Percentiles rank a stretch among this genome's conserved stretches.
phyloP scores from a whole-genome alignment of 2,329 filamentous ascomycete species.

The Penicillium occitanis region DNA sequence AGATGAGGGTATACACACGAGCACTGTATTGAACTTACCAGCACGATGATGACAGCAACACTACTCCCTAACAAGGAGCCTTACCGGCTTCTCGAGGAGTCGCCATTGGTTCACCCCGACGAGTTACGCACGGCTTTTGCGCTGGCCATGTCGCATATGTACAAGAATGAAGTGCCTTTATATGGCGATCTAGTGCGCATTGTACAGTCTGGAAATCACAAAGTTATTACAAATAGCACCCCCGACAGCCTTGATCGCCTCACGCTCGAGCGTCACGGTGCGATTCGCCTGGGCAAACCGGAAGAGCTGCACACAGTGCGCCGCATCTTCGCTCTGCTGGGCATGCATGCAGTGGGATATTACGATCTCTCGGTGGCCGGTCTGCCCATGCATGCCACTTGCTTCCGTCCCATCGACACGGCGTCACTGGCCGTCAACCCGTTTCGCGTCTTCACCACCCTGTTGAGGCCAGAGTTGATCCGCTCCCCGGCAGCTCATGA shows the following conservation, averaged over 20 bases:
- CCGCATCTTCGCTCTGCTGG: slow-evolving; percentile 50
- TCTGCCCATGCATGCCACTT: slow-evolving; percentile 55
- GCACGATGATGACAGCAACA: neutral
- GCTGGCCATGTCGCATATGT: slow-evolving; percentile 38
- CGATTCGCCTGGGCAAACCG: slow-evolving; percentile 51
- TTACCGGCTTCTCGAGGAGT: neutral
- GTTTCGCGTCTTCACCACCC: slow-evolving; percentile 48
- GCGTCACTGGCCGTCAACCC: slow-evolving; percentile 44
- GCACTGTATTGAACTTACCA: neutral
- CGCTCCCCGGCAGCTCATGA: slow-evolving; percentile 20
- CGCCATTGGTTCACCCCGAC: slow-evolving; percentile 11
- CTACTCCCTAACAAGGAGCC: slow-evolving; percentile 1
- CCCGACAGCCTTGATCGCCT: slow-evolving; percentile 25
- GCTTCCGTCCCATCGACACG: slow-evolving; percentile 47
- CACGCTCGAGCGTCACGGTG: slow-evolving; percentile 47
- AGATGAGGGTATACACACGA: neutral
- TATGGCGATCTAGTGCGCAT: slow-evolving; percentile 35
- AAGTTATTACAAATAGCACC: neutral
- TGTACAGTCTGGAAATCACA: slow-evolving; percentile 31
- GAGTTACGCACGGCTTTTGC: slow-evolving; percentile 33
- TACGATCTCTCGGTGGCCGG: slow-evolving; percentile 52
- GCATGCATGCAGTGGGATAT: slow-evolving; percentile 53
- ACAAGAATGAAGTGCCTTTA: slow-evolving; percentile 35
- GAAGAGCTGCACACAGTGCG: slow-evolving; percentile 46
- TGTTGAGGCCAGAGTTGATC: slow-evolving; percentile 47